phyloP scores from a whole-genome alignment of 1,284 basidiomycete species.

The Neolentinus lepideus region DNA sequence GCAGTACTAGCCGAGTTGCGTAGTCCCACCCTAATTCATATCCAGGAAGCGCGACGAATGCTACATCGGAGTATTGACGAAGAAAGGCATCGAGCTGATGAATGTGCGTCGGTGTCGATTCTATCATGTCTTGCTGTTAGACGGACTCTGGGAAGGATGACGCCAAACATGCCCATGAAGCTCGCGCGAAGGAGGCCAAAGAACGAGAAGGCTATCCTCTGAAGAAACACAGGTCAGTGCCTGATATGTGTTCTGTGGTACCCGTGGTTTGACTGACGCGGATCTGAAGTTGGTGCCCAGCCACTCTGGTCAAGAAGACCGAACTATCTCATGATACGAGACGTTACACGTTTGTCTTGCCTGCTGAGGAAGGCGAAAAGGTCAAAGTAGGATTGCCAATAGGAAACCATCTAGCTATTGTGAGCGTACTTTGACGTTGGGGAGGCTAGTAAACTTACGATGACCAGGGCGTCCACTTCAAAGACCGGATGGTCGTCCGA shows the following conservation, averaged over 20 bases:
- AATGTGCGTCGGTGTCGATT: not conserved
- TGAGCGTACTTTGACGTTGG: not conserved
- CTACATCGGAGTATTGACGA: slow-evolving; percentile 14
- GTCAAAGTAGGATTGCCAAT: slow-evolving; percentile 15
- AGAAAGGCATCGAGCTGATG: slow-evolving; percentile 14
- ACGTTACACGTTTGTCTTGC: slow-evolving; percentile 16
- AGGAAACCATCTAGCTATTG: slow-evolving; percentile 11
- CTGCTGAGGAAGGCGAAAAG: slow-evolving; percentile 9
- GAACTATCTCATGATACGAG: slow-evolving; percentile 3
- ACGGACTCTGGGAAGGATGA: slow-evolving; percentile 8
- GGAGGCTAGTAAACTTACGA: not conserved
- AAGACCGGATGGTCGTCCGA: slow-evolving; percentile 16
- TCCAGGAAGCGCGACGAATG: slow-evolving; percentile 13
- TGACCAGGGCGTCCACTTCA: slow-evolving; percentile 16
- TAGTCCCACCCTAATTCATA: not conserved
- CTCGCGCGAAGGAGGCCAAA: slow-evolving; percentile 11
- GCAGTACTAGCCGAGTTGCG: not conserved
- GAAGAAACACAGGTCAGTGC: slow-evolving; percentile 10
- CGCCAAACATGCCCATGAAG: slow-evolving; percentile 12
- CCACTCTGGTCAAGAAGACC: not conserved
- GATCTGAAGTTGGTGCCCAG: not conserved
- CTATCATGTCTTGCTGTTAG: not conserved
- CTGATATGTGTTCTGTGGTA: slow-evolving; percentile 12
- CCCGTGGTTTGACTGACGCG: slow-evolving; percentile 9
- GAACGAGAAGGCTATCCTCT: slow-evolving; percentile 13